phyloP scores from a whole-genome alignment of 805 yeast species.

The Lachancea waltii region DNA sequence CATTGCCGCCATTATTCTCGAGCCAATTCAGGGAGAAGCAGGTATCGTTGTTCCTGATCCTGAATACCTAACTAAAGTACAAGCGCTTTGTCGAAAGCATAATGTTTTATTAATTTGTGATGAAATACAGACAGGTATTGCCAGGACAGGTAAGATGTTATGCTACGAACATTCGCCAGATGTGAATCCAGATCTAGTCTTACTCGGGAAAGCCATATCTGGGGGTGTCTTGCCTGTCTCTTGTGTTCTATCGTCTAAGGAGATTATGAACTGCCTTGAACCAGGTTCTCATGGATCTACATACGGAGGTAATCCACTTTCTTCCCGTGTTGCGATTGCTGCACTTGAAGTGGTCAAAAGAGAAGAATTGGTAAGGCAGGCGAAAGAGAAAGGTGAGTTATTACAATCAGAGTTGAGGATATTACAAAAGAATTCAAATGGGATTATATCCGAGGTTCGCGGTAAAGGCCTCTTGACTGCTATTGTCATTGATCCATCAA shows the following conservation, averaged over 20 bases:
- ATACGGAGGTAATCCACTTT: conserved; percentile 95
- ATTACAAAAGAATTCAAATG: conserved; percentile 46
- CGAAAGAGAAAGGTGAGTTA: conserved; percentile 61
- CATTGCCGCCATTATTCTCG: conserved; percentile 85
- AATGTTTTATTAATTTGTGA: conserved; percentile 89
- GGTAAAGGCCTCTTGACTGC: conserved; percentile 88
- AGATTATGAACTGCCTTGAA: conserved; percentile 80
- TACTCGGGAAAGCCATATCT: conserved; percentile 89
- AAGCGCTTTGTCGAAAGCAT: conserved; percentile 68
- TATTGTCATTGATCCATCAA: conserved; percentile 78
- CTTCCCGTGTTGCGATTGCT: conserved; percentile 88
- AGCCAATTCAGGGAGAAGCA: conserved; percentile 98
- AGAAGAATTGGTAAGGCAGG: conserved; percentile 76
- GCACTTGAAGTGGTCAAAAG: conserved; percentile 86
- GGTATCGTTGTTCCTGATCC: conserved; percentile 92
- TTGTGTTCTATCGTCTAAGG: conserved; percentile 83
- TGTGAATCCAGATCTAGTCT: conserved; percentile 82
- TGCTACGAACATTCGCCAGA: conserved; percentile 77
- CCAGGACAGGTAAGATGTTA: conserved; percentile 91
- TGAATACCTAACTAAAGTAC: conserved; percentile 70
- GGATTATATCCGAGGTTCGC: conserved; percentile 55
- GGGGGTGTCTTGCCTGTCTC: conserved; percentile 94
- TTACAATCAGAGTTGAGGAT: conserved; percentile 54
- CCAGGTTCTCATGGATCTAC: conserved; percentile 98
- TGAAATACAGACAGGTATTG: conserved; percentile 96